Evolutionary conservation across 495 filamentous ascomycete genomes (phyloP), one percentile per base, ranked within the genome.

Genomic region (Aspergillus taichungensis): DNA sequence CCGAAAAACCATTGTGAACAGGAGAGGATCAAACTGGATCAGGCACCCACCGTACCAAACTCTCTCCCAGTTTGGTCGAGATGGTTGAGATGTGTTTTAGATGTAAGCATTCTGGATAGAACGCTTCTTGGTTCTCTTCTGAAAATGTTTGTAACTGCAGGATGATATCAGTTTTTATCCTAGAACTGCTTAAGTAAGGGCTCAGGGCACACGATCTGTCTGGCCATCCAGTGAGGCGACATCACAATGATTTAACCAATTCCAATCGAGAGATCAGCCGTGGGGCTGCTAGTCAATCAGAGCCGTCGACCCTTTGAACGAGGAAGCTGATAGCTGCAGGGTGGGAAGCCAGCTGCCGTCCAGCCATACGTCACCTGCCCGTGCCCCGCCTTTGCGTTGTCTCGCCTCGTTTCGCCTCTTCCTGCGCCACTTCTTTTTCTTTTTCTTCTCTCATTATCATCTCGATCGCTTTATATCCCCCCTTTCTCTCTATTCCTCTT

Each of bases 91-190:
- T 24, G 18, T n/a, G n/a, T n/a, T n/a, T n/a, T n/a, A n/a, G n/a
- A n/a, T n/a, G n/a, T n/a, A n/a, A n/a, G 47, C 27, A 47, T 37
- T 34, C 29, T n/a, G 9, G 35, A 54, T 47, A 45, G 43, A 54
- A 13, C 40, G 5, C 2, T 9, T 33, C 14, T 29, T 37, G 29
- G n/a, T n/a, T n/a, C n/a, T n/a, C n/a, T n/a, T n/a, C n/a, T n/a
- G n/a, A n/a, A n/a, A n/a, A n/a, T n/a, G 18, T 24, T 24, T 24
- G 2, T 24, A 4, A 4, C 18, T 24, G 18, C 18, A 24, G 18
- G 18, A 24, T 24, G 18, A 24, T 24, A 4, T 24, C 18, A 24
- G 18, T 24, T 1, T 24, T 4, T 4, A 1, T 24, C 18, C 18
- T 24, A 4, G 18, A 2, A 2, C 4, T 24, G 18, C 18, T 24